A percentile compares a stretch with the other conserved stretches of the same genome.
Conservation (phyloP, 352 stramenopile genomes). For the Aphanomyces astaci region DNA sequence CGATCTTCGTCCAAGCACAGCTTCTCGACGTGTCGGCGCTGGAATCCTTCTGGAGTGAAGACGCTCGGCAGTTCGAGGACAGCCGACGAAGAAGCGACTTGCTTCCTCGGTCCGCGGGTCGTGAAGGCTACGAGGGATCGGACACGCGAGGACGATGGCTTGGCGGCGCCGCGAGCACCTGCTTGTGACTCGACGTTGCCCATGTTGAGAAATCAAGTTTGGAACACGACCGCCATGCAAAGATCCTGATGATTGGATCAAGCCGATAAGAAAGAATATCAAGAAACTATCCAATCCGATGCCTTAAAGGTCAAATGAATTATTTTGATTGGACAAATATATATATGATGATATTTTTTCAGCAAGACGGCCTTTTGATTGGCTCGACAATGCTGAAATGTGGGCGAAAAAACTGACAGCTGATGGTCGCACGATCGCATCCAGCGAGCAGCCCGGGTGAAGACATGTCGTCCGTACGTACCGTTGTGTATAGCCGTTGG, state of each 20-base stretch:
- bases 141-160: neutral
- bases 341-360: neutral
- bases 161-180: neutral
- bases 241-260: neutral
- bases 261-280: neutral
- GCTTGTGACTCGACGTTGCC: neutral
- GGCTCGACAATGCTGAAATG: neutral
- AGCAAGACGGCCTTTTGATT: neutral
- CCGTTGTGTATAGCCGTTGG: too few relatives aligned
- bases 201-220: neutral
- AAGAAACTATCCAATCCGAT: neutral
- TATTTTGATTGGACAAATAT: neutral
- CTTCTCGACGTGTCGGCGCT: slow-evolving; percentile 16
- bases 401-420: neutral
- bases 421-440: neutral
- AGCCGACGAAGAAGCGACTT: neutral
- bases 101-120: neutral
- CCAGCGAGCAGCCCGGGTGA: too few relatives aligned
- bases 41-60: slow-evolving; percentile 8
- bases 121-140: neutral
- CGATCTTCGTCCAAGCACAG: slow-evolving; percentile 1
- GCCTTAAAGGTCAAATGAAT: neutral
- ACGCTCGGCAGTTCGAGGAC: slow-evolving; percentile 22
- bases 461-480: too few relatives aligned
- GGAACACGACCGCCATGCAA: neutral